A percentile compares a stretch with the other conserved stretches of the same genome.
Conservation (phyloP, 257 asterid genomes). For the Forsythia suspensa region DNA sequence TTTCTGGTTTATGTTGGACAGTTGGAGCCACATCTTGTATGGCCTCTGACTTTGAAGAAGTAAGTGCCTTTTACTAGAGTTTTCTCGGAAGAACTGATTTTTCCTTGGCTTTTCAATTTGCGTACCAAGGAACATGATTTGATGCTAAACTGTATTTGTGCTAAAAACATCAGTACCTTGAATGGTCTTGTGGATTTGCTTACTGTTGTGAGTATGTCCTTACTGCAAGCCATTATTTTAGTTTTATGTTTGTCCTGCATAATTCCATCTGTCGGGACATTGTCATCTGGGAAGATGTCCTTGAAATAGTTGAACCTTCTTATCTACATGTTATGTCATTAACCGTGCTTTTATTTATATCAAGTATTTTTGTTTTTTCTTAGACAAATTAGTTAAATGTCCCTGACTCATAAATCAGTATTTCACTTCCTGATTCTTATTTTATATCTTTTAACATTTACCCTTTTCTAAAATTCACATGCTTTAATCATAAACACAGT, state of each 20-base stretch:
- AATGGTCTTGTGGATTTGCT: constrained; percentile 40
- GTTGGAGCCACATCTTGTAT: constrained; percentile 31
- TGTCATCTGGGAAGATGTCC: neutral
- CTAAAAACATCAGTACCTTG: constrained; percentile 27
- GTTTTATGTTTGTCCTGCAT: constrained; percentile 16
- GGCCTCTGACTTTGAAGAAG: constrained; percentile 48
- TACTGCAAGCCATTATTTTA: constrained; percentile 19
- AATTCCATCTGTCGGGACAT: neutral
- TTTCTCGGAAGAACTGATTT: constrained; percentile 42
- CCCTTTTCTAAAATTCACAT: too few relatives aligned
- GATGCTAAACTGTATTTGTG: constrained; percentile 43
- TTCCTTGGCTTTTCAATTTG: constrained; percentile 31
- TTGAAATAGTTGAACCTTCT: too few relatives aligned
- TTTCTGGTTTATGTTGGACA: constrained; percentile 16
- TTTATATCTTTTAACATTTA: too few relatives aligned
- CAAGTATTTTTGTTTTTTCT: too few relatives aligned
- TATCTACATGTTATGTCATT: too few relatives aligned
- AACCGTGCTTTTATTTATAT: too few relatives aligned
- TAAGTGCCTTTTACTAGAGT: constrained; percentile 52
- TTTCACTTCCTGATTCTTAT: too few relatives aligned
- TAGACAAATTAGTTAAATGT: too few relatives aligned
- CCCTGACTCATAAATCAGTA: too few relatives aligned
- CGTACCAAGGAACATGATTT: constrained; percentile 29
- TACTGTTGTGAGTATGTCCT: constrained; percentile 17
- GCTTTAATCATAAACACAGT: too few relatives aligned